Conservation (phyloP, 768 basidiomycete genomes). For the Kwoniella europaea region DNA sequence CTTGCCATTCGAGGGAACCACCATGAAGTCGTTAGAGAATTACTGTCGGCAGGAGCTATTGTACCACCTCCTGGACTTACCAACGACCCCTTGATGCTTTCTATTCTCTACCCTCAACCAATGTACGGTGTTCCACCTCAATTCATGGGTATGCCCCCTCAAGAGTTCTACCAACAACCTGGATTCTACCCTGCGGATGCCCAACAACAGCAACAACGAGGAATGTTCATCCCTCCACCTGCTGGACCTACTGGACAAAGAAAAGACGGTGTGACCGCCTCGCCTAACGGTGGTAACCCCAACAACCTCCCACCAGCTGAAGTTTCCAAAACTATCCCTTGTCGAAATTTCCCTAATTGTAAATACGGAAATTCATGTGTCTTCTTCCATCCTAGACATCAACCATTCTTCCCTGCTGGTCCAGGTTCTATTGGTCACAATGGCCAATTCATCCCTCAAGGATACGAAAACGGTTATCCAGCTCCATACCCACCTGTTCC, state of each 20-base stretch:
- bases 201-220: constrained; percentile 18
- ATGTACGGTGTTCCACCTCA: constrained; percentile 50
- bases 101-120: constrained; percentile 51
- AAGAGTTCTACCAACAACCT: constrained; percentile 45
- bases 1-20: constrained; percentile 54
- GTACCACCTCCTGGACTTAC: constrained; percentile 56
- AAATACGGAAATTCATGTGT: constrained; percentile 56
- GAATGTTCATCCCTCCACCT: constrained; percentile 31
- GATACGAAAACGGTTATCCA: constrained; percentile 36
- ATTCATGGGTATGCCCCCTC: constrained; percentile 34
- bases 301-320: constrained; percentile 57
- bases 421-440: constrained; percentile 11
- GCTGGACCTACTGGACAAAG: constrained; percentile 15
- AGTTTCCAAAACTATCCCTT: constrained; percentile 57
- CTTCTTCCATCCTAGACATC: constrained; percentile 55
- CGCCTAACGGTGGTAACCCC: constrained; percentile 34
- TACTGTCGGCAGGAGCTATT: constrained; percentile 54
- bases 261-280: constrained; percentile 29
- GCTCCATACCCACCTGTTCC: constrained; percentile 27
- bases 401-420: constrained; percentile 35
- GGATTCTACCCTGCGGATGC: constrained; percentile 28
- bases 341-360: constrained; percentile 59
- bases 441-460: constrained; percentile 25
- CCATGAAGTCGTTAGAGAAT: constrained; percentile 52
- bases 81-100: constrained; percentile 49